Evolutionary conservation across 1,139 yeast genomes (phyloP).

Genomic region (Zygosaccharomyces pseudobailii): DNA sequence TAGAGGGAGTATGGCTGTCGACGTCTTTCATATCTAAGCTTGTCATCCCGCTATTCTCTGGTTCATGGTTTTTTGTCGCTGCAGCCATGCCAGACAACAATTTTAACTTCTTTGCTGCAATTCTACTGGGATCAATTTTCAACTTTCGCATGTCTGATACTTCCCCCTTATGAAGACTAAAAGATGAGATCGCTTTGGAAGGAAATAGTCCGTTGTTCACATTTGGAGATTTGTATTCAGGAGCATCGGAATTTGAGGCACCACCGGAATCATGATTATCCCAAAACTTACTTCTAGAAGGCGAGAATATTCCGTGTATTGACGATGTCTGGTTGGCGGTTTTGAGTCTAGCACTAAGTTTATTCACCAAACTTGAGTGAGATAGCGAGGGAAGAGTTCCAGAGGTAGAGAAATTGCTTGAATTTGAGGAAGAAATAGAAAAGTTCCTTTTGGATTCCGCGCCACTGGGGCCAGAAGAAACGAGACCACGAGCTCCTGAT

Average conservation of each 20-base stretch:
- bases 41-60: conserved; percentile 7
- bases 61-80: conserved; percentile 27
- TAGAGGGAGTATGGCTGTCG: neutral
- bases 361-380: conserved; percentile 34
- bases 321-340: conserved; percentile 26
- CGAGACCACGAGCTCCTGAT: conserved; percentile 2
- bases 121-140: conserved; percentile 38
- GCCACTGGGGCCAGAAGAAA: neutral
- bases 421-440: conserved; percentile 17
- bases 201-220: conserved; percentile 2
- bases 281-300: conserved; percentile 27
- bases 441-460: conserved; percentile 23
- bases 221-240: conserved; percentile 2
- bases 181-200: conserved; percentile 12
- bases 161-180: conserved; percentile 11
- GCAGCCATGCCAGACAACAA: conserved; percentile 34
- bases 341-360: conserved; percentile 34
- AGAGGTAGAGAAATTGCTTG: conserved; percentile 13
- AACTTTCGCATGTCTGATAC: conserved; percentile 30
- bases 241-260: conserved; percentile 6
- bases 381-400: conserved; percentile 13
- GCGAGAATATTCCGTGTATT: conserved; percentile 37
- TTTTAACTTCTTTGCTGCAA: conserved; percentile 37
- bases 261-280: conserved; percentile 12
- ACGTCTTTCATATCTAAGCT: neutral